A percentile compares a stretch with the other conserved stretches of the same genome.
Conservation (phyloP, 257 asterid genomes). For the Solanum etuberosum region DNA sequence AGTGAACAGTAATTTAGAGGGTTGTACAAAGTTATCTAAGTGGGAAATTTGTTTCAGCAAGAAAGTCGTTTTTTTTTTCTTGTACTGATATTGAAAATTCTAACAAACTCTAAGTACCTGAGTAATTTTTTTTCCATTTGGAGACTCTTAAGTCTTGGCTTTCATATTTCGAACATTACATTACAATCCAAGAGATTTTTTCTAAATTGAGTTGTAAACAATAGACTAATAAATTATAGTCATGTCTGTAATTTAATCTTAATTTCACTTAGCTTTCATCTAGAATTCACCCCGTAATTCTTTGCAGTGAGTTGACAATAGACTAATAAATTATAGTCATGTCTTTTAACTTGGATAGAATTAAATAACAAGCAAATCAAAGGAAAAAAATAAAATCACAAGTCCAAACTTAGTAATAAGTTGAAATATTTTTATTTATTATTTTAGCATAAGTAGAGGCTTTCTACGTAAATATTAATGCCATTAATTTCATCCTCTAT, state of each 20-base stretch:
- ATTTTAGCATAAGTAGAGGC: background rate
- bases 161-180: background rate
- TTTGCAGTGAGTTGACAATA: too few relatives aligned
- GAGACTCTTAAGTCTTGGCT: background rate
- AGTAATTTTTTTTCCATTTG: background rate
- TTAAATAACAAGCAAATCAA: background rate
- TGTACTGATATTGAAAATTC: too few relatives aligned
- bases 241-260: background rate
- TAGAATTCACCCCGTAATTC: background rate
- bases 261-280: background rate
- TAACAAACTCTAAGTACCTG: background rate
- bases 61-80: background rate
- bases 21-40: background rate
- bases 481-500: background rate
- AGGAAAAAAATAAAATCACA: background rate
- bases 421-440: background rate
- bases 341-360: background rate
- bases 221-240: background rate
- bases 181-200: background rate
- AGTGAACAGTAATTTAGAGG: background rate
- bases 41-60: background rate
- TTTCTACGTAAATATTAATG: background rate
- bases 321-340: too few relatives aligned
- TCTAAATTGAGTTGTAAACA: background rate
- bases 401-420: background rate